A percentile compares a stretch with the other conserved stretches of the same genome.
Conservation (phyloP, 306 rosid genomes). For the Ceratonia siliqua region DNA sequence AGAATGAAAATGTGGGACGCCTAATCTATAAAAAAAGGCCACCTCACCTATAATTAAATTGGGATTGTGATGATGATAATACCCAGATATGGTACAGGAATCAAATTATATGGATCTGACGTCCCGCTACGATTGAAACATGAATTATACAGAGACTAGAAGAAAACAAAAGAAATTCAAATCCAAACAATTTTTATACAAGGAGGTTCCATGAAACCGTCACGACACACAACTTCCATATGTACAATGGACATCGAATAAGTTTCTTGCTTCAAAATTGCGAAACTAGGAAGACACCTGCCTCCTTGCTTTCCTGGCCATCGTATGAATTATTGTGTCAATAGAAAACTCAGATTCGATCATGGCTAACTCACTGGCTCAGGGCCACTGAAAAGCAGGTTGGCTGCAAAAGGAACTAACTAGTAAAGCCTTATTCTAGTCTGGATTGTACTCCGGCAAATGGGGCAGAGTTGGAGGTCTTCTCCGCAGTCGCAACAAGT, state of each 20-base stretch:
- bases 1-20: background rate
- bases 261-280: conserved; percentile 31
- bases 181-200: background rate
- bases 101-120: background rate
- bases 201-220: background rate
- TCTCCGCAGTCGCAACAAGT: conserved; percentile 86
- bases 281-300: background rate
- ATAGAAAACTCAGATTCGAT: background rate
- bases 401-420: conserved; percentile 7
- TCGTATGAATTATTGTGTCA: background rate
- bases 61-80: background rate
- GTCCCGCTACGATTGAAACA: background rate
- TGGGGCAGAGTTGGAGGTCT: conserved; percentile 68
- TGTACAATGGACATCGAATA: conserved; percentile 39
- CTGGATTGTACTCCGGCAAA: conserved; percentile 65
- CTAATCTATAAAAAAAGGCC: background rate
- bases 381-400: conserved; percentile 22
- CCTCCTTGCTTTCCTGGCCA: conserved; percentile 1
- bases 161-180: background rate
- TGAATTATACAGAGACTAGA: background rate
- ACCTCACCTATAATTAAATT: background rate
- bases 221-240: conserved; percentile 2
- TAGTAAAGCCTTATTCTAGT: conserved; percentile 77
- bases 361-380: background rate
- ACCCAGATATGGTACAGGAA: background rate